Evolutionary conservation across 2,329 filamentous ascomycete species (phyloP), one percentile per base, ranked within the genome.

Genomic region (Aureobasidium vineae): DNA sequence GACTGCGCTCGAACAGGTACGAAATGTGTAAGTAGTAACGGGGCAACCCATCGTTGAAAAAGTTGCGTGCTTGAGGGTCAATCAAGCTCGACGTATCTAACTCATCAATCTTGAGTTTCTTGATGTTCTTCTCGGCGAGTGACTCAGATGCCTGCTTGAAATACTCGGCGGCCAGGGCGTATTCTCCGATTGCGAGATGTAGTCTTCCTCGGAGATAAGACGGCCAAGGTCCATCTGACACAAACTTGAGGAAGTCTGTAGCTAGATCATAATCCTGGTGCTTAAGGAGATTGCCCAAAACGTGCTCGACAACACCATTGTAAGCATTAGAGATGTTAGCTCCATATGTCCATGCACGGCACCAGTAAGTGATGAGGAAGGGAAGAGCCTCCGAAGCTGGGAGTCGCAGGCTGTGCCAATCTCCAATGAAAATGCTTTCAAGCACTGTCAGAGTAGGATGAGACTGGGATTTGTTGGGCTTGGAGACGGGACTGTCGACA

Each of bases 11-110:
- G 73, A 90, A 98, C 1, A 99, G 83, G 23, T 86, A 84, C 15
- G 93, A 85, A 60, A 98, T 85, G 75, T 99, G 95, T 49, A 89
- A 87, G 76, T 96, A 96, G 78, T 97, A 99, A 69, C 86, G 88
- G 5, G 91, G 85, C 47, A 93, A 83, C 1, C 94, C 95, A 66
- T 86, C 86, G 73, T 92, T 83, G 73, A 89, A 88, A 63, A 75
- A 80, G 63, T 82, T 81, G 15, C 88, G 89, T 70, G 97, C 91
- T 2, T 88, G 86, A 28, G 91, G 86, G 64, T 90, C 88, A 26
- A 98, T 83, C 16, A 97, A 84, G 10, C 87, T 86, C 50, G 81
- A 79, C 8, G 81, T 83, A 68, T 82, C 79, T 26, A 69, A 59
- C 15, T 70, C 69, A 40, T 77, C 73, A 70, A 77, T 78, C 26